phyloP scores from a whole-genome alignment of 1,284 basidiomycete species.

The Fomitopsis schrenkii region DNA sequence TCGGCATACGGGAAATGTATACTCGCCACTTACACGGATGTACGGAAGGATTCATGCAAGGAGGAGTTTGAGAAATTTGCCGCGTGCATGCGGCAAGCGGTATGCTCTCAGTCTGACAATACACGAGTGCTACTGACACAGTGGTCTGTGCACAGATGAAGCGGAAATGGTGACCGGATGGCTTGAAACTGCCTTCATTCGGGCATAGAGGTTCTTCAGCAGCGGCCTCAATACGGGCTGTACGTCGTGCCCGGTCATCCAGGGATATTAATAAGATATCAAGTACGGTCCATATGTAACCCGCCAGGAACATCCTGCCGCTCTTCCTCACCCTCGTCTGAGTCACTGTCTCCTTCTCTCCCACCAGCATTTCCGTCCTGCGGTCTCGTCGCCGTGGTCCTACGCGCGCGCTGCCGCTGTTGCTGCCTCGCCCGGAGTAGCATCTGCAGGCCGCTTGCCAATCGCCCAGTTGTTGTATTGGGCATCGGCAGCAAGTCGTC shows the following conservation, averaged over 20 bases:
- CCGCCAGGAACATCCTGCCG: constrained; percentile 37
- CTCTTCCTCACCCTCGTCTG: constrained; percentile 20
- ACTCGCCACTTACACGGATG: constrained; percentile 69
- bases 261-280: constrained; percentile 13
- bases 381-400: not conserved
- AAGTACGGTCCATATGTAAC: constrained; percentile 31
- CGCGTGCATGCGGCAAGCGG: constrained; percentile 66
- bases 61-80: constrained; percentile 77
- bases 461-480: constrained; percentile 51
- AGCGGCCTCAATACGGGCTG: too few relatives aligned
- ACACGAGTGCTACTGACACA: not conserved
- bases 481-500: constrained; percentile 52
- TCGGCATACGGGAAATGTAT: constrained; percentile 79
- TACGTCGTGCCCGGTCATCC: not conserved
- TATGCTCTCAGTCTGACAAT: constrained; percentile 23
- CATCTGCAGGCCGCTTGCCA: constrained; percentile 48
- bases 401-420: constrained; percentile 26
- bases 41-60: constrained; percentile 72
- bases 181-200: not conserved
- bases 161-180: constrained; percentile 47
- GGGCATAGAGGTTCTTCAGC: not conserved
- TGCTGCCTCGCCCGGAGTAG: constrained; percentile 44
- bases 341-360: constrained; percentile 27
- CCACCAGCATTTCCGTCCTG: constrained; percentile 1
- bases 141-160: constrained; percentile 49